A percentile compares a stretch with the other conserved stretches of the same genome.
phyloP scores from a whole-genome alignment of 2,329 filamentous ascomycete genomes.

The Pseudopyrenochaeta lycopersici region DNA sequence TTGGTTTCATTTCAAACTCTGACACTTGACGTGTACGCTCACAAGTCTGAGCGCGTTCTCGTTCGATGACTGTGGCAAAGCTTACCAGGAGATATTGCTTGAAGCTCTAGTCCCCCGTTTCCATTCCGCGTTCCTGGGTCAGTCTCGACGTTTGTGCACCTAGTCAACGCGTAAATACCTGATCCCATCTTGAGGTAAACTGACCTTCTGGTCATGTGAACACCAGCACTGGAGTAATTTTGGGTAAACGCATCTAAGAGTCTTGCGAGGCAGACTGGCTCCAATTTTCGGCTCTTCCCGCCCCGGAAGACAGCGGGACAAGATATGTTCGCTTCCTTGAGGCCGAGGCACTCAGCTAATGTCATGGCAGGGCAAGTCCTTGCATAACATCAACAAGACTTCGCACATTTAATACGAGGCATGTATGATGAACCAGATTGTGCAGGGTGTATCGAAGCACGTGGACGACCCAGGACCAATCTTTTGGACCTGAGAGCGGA shows the following conservation, averaged over 20 bases:
- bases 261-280: not conserved
- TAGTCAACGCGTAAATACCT: conserved; percentile 8
- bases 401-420: not conserved
- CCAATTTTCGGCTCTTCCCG: not conserved
- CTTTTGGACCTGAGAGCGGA: not conserved
- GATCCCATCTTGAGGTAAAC: not conserved
- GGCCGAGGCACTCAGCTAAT: not conserved
- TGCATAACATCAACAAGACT: not conserved
- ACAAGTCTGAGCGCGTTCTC: not conserved
- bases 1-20: not conserved
- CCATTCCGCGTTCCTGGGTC: conserved; percentile 6
- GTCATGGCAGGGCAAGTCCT: not conserved
- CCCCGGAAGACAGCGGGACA: not conserved
- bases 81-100: conserved; percentile 3
- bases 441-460: too few species aligned
- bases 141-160: conserved; percentile 1
- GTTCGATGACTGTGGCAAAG: not conserved
- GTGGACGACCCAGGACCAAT: too few species aligned
- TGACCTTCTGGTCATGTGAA: not conserved
- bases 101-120: conserved; percentile 6
- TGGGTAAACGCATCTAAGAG: not conserved
- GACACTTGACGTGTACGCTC: not conserved
- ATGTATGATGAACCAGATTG: too few species aligned
- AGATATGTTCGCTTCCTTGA: not conserved
- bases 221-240: conserved; percentile 10